Percentiles rank a stretch among this genome's conserved stretches.
These are phyloP conservation scores for Cercophora scortea DNA, from an alignment of 495 filamentous ascomycete species.

Conservation along the genomic window DNA sequence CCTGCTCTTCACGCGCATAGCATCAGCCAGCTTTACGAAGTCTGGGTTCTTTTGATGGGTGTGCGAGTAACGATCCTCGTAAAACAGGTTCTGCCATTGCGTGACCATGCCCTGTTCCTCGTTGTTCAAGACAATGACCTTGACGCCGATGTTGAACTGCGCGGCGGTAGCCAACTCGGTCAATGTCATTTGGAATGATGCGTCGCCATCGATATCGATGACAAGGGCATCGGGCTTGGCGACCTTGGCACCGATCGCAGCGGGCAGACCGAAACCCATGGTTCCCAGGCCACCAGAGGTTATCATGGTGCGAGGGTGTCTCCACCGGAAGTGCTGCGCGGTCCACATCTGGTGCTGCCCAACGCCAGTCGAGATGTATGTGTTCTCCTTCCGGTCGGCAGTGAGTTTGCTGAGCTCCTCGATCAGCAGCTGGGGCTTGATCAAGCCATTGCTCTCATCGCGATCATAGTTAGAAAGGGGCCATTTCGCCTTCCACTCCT, in stretches of 20 bases:
- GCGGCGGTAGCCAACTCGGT: conserved; percentile 83
- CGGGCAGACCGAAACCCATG: conserved; percentile 91
- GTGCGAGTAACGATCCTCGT: conserved; percentile 84
- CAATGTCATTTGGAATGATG: conserved; percentile 94
- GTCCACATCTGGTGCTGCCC: conserved; percentile 98
- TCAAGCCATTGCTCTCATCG: conserved; percentile 58
- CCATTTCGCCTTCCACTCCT: conserved; percentile 79
- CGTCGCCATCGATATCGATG: conserved; percentile 92
- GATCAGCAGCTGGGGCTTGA: conserved; percentile 85
- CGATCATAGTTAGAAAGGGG: conserved; percentile 68
- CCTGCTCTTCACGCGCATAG: conserved; percentile 70
- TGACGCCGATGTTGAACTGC: conserved; percentile 89
- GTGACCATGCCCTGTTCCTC: conserved; percentile 98
- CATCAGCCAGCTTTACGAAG: conserved; percentile 75
- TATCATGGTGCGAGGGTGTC: conserved; percentile 76
- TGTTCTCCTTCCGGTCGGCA: conserved; percentile 63
- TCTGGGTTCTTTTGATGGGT: conserved; percentile 87
- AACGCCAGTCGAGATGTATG: conserved; percentile 83
- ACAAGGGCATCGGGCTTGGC: conserved; percentile 78
- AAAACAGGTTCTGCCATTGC: conserved; percentile 92
- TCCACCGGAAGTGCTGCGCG: conserved; percentile 90
- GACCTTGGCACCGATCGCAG: conserved; percentile 90
- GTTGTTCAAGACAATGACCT: conserved; percentile 89
- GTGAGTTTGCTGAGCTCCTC: conserved; percentile 72
- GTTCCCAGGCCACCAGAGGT: conserved; percentile 90